Conservation (phyloP, 352 stramenopile genomes). For the Pelagophyceae sp. region DNA sequence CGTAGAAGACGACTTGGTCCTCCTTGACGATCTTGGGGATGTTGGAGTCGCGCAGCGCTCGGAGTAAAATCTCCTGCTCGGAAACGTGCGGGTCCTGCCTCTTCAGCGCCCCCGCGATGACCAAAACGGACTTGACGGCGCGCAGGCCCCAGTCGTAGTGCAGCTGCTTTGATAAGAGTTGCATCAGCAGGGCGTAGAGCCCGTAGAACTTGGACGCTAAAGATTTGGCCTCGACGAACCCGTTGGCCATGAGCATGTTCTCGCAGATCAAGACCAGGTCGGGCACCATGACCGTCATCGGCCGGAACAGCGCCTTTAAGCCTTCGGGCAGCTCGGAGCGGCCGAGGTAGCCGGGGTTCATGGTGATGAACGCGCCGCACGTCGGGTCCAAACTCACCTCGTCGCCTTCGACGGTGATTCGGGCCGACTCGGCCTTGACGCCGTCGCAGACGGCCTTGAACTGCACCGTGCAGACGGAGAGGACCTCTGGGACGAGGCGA, state of each 20-base stretch:
- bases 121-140: constrained; percentile 84
- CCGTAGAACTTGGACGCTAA: constrained; percentile 90
- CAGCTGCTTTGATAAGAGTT: constrained; percentile 83
- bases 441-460: constrained; percentile 90
- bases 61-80: constrained; percentile 85
- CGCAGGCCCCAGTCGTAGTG: constrained; percentile 94
- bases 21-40: constrained; percentile 90
- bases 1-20: constrained; percentile 88
- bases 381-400: constrained; percentile 76
- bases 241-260: constrained; percentile 93
- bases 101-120: constrained; percentile 84
- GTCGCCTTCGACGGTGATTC: constrained; percentile 86
- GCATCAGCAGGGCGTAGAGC: constrained; percentile 80
- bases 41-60: constrained; percentile 89
- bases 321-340: constrained; percentile 84
- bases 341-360: constrained; percentile 90
- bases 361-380: constrained; percentile 89
- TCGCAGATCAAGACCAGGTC: constrained; percentile 90
- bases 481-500: constrained; percentile 78
- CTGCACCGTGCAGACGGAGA: constrained; percentile 80
- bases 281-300: constrained; percentile 91
- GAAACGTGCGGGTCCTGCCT: constrained; percentile 77
- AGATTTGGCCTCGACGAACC: constrained; percentile 84
- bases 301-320: constrained; percentile 84
- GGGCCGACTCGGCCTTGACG: constrained; percentile 79